These are phyloP conservation scores for Piper longum DNA, from an alignment of 164 flowering plant genomes.

Conservation along the genomic window DNA sequence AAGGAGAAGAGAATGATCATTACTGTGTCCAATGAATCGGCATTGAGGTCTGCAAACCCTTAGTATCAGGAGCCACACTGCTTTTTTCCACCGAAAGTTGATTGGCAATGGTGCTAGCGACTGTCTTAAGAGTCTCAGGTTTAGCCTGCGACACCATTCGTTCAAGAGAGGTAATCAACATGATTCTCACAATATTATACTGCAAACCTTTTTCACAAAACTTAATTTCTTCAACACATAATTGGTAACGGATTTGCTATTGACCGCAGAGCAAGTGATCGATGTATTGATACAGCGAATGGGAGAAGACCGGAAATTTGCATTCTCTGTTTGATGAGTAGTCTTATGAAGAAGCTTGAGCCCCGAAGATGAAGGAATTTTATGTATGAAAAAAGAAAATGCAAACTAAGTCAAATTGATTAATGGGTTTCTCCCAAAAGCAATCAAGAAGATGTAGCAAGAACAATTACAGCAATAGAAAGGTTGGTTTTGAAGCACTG, in stretches of 20 bases:
- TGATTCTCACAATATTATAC: neutral
- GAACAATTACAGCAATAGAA: conserved; percentile 9
- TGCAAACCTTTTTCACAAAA: neutral
- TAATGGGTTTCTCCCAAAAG: too few species aligned
- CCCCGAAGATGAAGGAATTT: conserved; percentile 12
- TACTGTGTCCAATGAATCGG: conserved; percentile 52
- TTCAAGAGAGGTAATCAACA: neutral
- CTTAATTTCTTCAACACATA: too few species aligned
- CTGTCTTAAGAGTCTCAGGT: conserved; percentile 37
- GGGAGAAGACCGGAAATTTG: conserved; percentile 6
- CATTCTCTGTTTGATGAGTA: conserved; percentile 10
- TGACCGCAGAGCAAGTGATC: conserved; percentile 30
- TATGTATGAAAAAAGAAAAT: conserved; percentile 8
- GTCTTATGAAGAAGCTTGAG: conserved; percentile 13
- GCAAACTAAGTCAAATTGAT: neutral
- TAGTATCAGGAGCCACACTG: conserved; percentile 33
- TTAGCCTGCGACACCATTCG: conserved; percentile 20
- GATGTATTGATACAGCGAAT: conserved; percentile 13
- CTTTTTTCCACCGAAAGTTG: conserved; percentile 40
- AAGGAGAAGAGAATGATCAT: neutral
- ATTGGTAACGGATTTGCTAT: neutral
- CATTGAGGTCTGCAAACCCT: conserved; percentile 47
- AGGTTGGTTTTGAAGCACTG: neutral
- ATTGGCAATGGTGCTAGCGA: conserved; percentile 40
- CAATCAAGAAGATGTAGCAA: neutral